Conservation (phyloP, 495 filamentous ascomycete genomes). For the Friedmanniomyces endolithicus region DNA sequence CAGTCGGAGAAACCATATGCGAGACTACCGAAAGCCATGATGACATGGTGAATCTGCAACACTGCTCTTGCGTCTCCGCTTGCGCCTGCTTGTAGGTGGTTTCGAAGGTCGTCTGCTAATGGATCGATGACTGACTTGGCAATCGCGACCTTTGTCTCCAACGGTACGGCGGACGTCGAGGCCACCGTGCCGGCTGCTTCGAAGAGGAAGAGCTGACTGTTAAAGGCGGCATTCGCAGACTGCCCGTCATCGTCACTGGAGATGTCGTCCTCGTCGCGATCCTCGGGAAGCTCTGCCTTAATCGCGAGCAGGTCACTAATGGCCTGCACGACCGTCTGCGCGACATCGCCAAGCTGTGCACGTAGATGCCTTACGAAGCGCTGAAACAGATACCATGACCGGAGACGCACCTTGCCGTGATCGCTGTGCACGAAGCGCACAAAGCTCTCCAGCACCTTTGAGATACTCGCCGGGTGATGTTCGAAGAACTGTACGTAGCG, state of each 20-base stretch:
- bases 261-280: constrained; percentile 74
- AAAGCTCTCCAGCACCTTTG: constrained; percentile 81
- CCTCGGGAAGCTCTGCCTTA: constrained; percentile 72
- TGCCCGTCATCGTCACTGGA: constrained; percentile 83
- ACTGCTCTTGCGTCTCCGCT: constrained; percentile 65
- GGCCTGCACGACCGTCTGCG: constrained; percentile 79
- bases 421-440: constrained; percentile 78
- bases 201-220: constrained; percentile 80
- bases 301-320: constrained; percentile 79
- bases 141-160: constrained; percentile 72
- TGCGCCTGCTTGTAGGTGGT: constrained; percentile 59
- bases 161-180: constrained; percentile 58
- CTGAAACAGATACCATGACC: constrained; percentile 94
- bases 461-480: constrained; percentile 60
- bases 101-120: constrained; percentile 72
- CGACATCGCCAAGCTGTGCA: constrained; percentile 70
- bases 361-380: constrained; percentile 84
- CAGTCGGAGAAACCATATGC: constrained; percentile 85
- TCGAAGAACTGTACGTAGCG: constrained; percentile 92
- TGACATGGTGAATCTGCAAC: constrained; percentile 86
- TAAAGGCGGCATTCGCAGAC: constrained; percentile 78
- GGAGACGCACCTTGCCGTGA: constrained; percentile 66
- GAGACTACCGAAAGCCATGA: constrained; percentile 89
- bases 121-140: constrained; percentile 75
- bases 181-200: constrained; percentile 88